Base-by-base conservation (phyloP, 73 alveolate genomes). In the Uronychia binucleata region DNA sequence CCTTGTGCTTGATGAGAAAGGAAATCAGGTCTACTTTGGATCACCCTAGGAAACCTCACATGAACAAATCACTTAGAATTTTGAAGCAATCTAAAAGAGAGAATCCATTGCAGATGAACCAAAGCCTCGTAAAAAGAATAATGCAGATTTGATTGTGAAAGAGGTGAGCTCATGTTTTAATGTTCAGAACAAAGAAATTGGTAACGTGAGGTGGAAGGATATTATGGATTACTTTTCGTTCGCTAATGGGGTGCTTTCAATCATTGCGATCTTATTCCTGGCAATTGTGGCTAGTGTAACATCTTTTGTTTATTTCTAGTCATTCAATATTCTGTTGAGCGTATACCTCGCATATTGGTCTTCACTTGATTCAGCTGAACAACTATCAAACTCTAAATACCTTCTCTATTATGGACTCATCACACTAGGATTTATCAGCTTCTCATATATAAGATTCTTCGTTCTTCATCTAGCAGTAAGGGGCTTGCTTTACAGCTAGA, bases 11-110 rank as follows among this genome's bases (percentile, higher is more conserved):
- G 74, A 82, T 0, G 89, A 92, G 30, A 82, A 84, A 58, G 95
- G 92, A 99, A 94, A 84, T 85, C 82, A 26, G 90, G 84, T 33
- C 58, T 82, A 46, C 67, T 46, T 46, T 46, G 67, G 67, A 11
- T 5, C 5, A 11, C 67, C 67, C 19, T 19, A 46, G 19, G 19
- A 46, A 11, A 11, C 19, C 19, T 46, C 67, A 46, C 5, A 46
- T 5, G 19, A 46, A 46, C n/a, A 19, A 46, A 5, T 46, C 5
- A 11, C n/a, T 46, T 5, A 46, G 67, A 11, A 46, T 11, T 46
- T 46, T 46, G 19, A 46, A 46, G 19, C 67, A 5, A 46, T 11
- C 67, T 11, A 46, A 5, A 46, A 11, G 67, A 46, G 19, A 46
- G 67, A 46, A 46, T 46, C 19, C 5, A 19, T 46, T 46, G 19